Evolutionary conservation across 345 rosid genomes (phyloP), one percentile per base, ranked within the genome.

Genomic region (Kernera saxatilis): DNA sequence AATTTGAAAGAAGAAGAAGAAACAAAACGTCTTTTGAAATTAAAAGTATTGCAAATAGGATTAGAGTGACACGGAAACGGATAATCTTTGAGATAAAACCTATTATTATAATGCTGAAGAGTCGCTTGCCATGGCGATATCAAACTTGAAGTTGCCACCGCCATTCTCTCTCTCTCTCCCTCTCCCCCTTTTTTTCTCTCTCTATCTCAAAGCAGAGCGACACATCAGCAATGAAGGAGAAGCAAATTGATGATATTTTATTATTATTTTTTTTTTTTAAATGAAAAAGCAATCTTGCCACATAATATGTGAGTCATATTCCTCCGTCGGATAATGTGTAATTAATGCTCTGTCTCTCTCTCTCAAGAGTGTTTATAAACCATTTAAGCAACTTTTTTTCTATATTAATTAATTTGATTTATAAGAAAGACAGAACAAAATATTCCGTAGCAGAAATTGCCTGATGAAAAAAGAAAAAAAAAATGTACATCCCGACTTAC

Each of bases 131-230:
- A 73, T 46, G 85, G 79, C 18, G 81, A 77, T 36, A 76, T 64
- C 69, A 67, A 76, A 52, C 75, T 80, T 68, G 78, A 64, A 54
- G 84, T 73, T 46, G 89, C 82, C 70, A 81, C 86, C 73, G 78
- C 82, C 76, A 58, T 72, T 55, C 36, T 56, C 65, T 52, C 53
- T 17, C 0, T 8, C 40, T 15, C 13, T 32, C 35, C 59, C 55
- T 64, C 64, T 51, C 55, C n/a, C n/a, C n/a, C n/a, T n/a, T n/a
- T n/a, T n/a, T n/a, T n/a, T 66, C 55, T 64, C 64, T 51, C 55
- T 50, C 23, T 30, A 21, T 59, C 55, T 29, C 35, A 30, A 61
- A 52, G 8, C 64, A 41, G 53, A 54, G 26, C 5, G 69, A 75
- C 79, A 53, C 74, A 69, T 68, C 67, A 64, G 64, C 67, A 25